Base-by-base conservation (phyloP, 805 yeast genomes). In the Citeromyces nyonsensis region DNA sequence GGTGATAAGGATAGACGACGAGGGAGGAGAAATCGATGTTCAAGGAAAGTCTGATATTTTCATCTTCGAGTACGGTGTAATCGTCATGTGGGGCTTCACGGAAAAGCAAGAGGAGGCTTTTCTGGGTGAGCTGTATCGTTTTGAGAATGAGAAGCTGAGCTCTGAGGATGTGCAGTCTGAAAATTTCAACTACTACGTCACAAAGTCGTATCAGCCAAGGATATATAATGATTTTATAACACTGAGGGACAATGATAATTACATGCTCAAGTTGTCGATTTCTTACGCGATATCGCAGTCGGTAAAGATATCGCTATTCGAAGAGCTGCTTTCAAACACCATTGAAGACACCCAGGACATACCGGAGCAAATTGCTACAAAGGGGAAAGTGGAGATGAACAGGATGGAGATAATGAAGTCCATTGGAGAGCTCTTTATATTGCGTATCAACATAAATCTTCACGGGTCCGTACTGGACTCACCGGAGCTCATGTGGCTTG, bases 401-500 rank as follows among this genome's bases (percentile, higher is more conserved):
- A 72, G 94, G 45, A 88, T 78, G 44, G 95, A 86, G 43, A 91
- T 91, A 35, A 91, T 91, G 97, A 91, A 85, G 57, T 78, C 91
- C 36, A 91, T 91, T 36, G 98, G 98, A 9, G 97, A 91, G 54
- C 65, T 91, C 39, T 91, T 91, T 52, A 91, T 91, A 37, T 58
- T 91, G 41, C 54, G 93, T 38, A 81, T 81, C 30, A 81, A 81
- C 49, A 81, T 81, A 38, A 81, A 81, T 45, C 57, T 81, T 34
- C 91, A 81, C 56, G 91, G 91, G 1, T 77, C 88, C 0, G 93
- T 91, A 18, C 61, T 91, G 38, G 98, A 91, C 51, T 82, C 95
- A 2, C 98, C 98, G 1, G 98, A 91, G 52, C 69, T 91, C 36
- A 85, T 91, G 95, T 91, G 98, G 98, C 74, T 96, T 0, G 97